phyloP scores from a whole-genome alignment of 306 rosid species.

The Vigna unguiculata region DNA sequence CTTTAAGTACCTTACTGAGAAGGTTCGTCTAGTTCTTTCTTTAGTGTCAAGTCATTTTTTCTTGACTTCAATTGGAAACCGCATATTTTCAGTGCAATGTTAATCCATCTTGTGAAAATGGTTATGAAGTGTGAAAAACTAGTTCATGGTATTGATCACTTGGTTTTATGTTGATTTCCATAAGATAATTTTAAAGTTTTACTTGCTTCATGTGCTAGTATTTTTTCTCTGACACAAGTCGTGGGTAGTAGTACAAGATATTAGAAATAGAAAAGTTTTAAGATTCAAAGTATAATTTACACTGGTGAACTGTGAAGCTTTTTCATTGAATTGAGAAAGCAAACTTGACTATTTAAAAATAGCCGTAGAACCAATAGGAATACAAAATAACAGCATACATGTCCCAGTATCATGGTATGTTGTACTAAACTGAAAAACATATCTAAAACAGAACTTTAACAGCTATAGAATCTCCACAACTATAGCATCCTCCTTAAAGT shows the following conservation, averaged over 20 bases:
- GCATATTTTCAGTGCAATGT: not conserved
- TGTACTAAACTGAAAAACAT: not conserved
- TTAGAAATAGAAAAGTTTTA: no score
- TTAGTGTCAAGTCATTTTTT: conserved; percentile 5
- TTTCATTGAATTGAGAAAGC: no score
- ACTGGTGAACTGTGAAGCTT: no score
- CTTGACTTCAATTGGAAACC: conserved; percentile 4
- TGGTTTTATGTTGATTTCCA: not conserved
- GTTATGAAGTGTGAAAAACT: not conserved
- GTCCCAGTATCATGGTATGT: not conserved
- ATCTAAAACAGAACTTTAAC: no score
- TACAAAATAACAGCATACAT: not conserved
- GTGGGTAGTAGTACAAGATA: not conserved
- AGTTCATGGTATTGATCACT: not conserved
- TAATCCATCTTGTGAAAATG: conserved; percentile 7
- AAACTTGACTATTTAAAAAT: not conserved
- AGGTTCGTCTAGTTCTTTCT: conserved; percentile 59
- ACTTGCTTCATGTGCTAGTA: not conserved
- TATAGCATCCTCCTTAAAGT: no score
- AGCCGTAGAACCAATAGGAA: not conserved
- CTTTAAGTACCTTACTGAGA: conserved; percentile 81
- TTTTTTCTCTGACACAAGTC: not conserved
- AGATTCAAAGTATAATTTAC: no score
- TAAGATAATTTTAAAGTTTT: not conserved
- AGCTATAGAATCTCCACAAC: no score